Evolutionary conservation across 495 filamentous ascomycete genomes (phyloP), one percentile per base, ranked within the genome.

Genomic region (Aspergillus sclerotioniger): DNA sequence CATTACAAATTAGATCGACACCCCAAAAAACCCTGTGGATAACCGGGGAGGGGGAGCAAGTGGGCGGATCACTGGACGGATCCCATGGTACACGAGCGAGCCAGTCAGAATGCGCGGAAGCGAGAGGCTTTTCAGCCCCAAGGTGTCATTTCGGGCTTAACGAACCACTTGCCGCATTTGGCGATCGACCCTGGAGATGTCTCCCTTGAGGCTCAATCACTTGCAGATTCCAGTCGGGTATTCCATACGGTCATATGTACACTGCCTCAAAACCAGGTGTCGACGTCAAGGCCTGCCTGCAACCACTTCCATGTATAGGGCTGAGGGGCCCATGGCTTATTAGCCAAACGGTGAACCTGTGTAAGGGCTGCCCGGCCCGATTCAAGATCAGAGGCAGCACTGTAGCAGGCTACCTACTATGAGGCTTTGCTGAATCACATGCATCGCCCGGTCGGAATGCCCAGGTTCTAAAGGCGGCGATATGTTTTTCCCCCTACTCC

Each of bases 91-190:
- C 12, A 41, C 37, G 37, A 41, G 13, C 37, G 37, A n/a, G 12
- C 37, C 37, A 41, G n/a, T 41, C 37, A 41, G 15, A 41, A 2
- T 41, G 10, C n/a, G 13, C 5, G 37, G 37, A 9, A 41, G 13
- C 37, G 37, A 41, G 37, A 41, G 37, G 37, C 37, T 41, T 41
- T n/a, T 41, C 37, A 41, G 37, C 37, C 37, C 37, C 37, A 41
- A 41, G 37, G 37, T 41, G 37, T n/a, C 37, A 12, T n/a, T 41
- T 35, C 33, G 13, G 33, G 33, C n/a, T 41, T 13, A 41, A n/a
- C 37, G 37, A 41, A 41, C 37, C 13, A n/a, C 37, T 41, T 41
- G 5, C 37, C 37, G 13, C 37, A 6, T 41, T n/a, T 41, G n/a
- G 13, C 12, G 37, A 6, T 6, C 13, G 13, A 41, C 10, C 13